These are phyloP conservation scores for Globisporangium yorkense DNA, from an alignment of 352 stramenopile genomes.

Conservation along the genomic window DNA sequence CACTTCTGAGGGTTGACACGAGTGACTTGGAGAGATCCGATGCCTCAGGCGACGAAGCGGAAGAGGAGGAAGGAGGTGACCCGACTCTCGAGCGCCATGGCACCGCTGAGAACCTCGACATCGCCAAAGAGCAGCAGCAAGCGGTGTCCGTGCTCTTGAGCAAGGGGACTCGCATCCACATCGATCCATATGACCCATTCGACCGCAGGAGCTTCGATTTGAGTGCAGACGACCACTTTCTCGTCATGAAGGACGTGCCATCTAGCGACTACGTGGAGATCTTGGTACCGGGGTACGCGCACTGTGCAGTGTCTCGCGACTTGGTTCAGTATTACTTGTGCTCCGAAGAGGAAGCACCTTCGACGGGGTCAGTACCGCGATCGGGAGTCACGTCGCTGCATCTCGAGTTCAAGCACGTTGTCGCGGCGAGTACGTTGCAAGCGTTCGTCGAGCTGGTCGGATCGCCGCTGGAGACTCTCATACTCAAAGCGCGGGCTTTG, in stretches of 20 bases:
- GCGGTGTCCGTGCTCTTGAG: constrained; percentile 12
- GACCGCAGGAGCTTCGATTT: constrained; percentile 2
- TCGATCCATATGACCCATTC: constrained; percentile 8
- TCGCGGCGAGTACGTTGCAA: constrained; percentile 4
- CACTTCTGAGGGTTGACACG: neutral
- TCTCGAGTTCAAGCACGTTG: constrained; percentile 4
- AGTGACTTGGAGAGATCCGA: neutral
- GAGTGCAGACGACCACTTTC: constrained; percentile 10
- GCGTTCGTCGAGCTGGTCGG: constrained; percentile 10
- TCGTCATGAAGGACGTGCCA: constrained; percentile 15
- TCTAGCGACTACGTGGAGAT: constrained; percentile 9
- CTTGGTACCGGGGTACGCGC: constrained; percentile 13
- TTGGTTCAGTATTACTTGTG: constrained; percentile 11
- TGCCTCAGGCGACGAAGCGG: neutral
- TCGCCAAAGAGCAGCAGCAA: neutral
- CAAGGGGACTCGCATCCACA: constrained; percentile 7
- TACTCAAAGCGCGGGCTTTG: constrained; percentile 3
- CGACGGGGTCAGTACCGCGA: neutral
- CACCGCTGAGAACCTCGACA: neutral
- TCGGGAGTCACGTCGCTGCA: constrained; percentile 6
- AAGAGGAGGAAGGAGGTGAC: neutral
- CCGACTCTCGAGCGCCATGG: neutral
- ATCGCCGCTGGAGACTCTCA: constrained; percentile 4
- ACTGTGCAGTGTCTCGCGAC: constrained; percentile 9
- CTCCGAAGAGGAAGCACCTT: neutral